Evolutionary conservation across 495 filamentous ascomycete species (phyloP).

Genomic region (Xylaria longipes): DNA sequence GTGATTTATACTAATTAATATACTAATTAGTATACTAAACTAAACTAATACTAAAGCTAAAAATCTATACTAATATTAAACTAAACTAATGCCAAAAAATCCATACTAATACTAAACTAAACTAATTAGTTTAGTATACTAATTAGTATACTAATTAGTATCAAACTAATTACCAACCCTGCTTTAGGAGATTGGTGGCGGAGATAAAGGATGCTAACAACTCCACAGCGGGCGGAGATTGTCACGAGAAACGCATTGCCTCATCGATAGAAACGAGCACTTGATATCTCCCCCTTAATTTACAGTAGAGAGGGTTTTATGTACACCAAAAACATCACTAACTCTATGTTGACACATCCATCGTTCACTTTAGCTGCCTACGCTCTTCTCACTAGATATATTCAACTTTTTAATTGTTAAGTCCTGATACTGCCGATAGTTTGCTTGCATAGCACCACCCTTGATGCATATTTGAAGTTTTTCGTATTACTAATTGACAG

Average conservation of each 20-base stretch:
- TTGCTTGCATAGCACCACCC: too few relatives aligned
- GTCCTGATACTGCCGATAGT: background rate
- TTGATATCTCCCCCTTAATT: background rate
- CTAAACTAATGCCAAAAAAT: too few relatives aligned
- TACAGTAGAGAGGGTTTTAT: background rate
- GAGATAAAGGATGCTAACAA: slow-evolving; percentile 2
- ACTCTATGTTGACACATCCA: background rate
- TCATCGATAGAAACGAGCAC: background rate
- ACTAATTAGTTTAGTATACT: too few relatives aligned
- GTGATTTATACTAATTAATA: too few relatives aligned
- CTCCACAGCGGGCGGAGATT: too few relatives aligned
- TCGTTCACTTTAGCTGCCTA: background rate
- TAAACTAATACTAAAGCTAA: too few relatives aligned
- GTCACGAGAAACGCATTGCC: background rate
- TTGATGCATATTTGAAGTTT: too few relatives aligned
- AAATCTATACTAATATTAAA: too few relatives aligned
- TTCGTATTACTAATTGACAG: background rate
- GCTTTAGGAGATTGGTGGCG: background rate
- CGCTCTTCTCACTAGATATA: background rate
- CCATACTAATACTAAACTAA: too few relatives aligned
- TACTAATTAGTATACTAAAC: too few relatives aligned
- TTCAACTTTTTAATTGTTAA: background rate
- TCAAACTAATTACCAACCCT: too few relatives aligned
- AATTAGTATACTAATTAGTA: too few relatives aligned
- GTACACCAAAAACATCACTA: background rate